These are phyloP conservation scores for Alternaria longipes DNA, from an alignment of 2,329 filamentous ascomycete species.

Conservation along the genomic window DNA sequence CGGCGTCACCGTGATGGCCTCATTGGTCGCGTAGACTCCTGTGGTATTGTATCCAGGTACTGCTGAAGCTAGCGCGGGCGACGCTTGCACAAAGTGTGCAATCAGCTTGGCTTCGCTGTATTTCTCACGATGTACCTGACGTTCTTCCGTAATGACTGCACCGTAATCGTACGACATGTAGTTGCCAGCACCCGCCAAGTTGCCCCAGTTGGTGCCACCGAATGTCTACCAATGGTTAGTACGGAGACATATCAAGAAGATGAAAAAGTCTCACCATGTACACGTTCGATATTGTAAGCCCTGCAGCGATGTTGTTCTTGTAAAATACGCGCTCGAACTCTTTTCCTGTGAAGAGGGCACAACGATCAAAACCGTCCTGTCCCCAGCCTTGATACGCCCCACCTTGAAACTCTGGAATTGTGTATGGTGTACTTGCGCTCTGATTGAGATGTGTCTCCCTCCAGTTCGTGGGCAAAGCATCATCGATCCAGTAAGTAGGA, in stretches of 20 bases:
- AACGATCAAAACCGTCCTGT: constrained; percentile 72
- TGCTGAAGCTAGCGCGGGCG: constrained; percentile 70
- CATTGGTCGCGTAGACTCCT: constrained; percentile 37
- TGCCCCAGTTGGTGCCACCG: constrained; percentile 87
- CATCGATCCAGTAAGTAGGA: constrained; percentile 66
- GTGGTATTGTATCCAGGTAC: constrained; percentile 33
- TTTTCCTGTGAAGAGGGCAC: constrained; percentile 69
- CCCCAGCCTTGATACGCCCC: constrained; percentile 78
- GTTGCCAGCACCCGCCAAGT: constrained; percentile 70
- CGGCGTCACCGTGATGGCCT: constrained; percentile 66
- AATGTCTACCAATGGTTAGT: constrained; percentile 56
- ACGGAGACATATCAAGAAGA: not conserved
- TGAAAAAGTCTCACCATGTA: constrained; percentile 65
- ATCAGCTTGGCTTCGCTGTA: constrained; percentile 79
- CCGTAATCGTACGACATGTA: constrained; percentile 67
- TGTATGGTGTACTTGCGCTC: constrained; percentile 71
- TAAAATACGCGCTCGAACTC: constrained; percentile 80
- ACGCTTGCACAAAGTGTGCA: constrained; percentile 75
- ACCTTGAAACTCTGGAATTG: constrained; percentile 70
- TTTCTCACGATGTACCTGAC: constrained; percentile 73
- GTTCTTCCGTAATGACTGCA: constrained; percentile 71
- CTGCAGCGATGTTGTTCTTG: constrained; percentile 74
- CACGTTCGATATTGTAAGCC: constrained; percentile 71
- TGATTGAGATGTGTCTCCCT: constrained; percentile 63
- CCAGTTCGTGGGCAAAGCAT: constrained; percentile 64